Conservation (phyloP, 352 stramenopile genomes). For the Globisporangium canariense region DNA sequence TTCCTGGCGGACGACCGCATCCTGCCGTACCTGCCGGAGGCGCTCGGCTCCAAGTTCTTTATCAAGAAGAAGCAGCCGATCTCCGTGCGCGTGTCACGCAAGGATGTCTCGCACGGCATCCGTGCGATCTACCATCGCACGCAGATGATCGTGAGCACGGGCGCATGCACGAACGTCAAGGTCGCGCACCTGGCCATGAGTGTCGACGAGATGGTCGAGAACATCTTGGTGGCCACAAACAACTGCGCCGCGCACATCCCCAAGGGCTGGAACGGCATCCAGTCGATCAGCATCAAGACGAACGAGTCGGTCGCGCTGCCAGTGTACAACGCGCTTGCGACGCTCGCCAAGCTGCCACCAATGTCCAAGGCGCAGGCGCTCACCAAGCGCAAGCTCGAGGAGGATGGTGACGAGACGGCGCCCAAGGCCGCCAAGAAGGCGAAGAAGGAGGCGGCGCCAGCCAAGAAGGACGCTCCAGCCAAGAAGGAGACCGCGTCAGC, state of each 20-base stretch:
- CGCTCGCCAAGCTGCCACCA: slow-evolving; percentile 59
- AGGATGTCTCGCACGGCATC: slow-evolving; percentile 45
- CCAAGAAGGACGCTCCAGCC: slow-evolving; percentile 15
- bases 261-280: slow-evolving; percentile 90
- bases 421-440: slow-evolving; percentile 16
- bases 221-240: slow-evolving; percentile 73
- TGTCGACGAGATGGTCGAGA: slow-evolving; percentile 67
- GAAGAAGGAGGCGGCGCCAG: slow-evolving; percentile 18
- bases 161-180: slow-evolving; percentile 89
- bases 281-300: slow-evolving; percentile 92
- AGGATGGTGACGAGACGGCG: slow-evolving; percentile 22
- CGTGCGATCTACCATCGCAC: slow-evolving; percentile 60
- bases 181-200: slow-evolving; percentile 66
- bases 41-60: slow-evolving; percentile 72
- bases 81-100: slow-evolving; percentile 70
- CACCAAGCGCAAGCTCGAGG: slow-evolving; percentile 67
- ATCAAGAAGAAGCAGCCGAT: slow-evolving; percentile 78
- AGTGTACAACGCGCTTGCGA: slow-evolving; percentile 84
- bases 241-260: slow-evolving; percentile 74
- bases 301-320: slow-evolving; percentile 84
- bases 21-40: slow-evolving; percentile 64
- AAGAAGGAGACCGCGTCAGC: slow-evolving; percentile 18
- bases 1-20: slow-evolving; percentile 81
- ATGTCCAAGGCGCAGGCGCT: slow-evolving; percentile 46
- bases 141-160: slow-evolving; percentile 79